Evolutionary conservation across 2,329 filamentous ascomycete species (phyloP).

Genomic region (Aspergillus sp.): DNA sequence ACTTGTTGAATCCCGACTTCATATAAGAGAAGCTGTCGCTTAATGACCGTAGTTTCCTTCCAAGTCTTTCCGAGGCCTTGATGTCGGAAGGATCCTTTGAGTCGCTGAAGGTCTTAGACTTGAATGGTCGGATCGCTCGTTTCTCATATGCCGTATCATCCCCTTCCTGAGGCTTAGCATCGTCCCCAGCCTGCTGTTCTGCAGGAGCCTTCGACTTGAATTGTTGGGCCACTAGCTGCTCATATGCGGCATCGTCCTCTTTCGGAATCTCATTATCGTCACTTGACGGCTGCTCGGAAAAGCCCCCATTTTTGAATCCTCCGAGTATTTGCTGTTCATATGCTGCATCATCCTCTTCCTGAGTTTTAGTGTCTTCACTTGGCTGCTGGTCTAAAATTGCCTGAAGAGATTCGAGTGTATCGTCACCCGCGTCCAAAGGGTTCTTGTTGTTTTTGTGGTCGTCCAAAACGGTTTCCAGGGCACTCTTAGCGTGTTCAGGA

Average conservation of each 20-base stretch:
- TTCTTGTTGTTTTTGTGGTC: constrained; percentile 40
- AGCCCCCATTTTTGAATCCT: constrained; percentile 10
- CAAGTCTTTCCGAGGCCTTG: constrained; percentile 37
- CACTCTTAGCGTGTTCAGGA: constrained; percentile 43
- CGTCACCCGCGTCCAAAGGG: constrained; percentile 41
- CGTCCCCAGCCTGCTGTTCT: too few relatives aligned
- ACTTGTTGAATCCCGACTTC: constrained; percentile 38
- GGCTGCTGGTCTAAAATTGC: constrained; percentile 37
- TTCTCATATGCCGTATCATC: too few relatives aligned
- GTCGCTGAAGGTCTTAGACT: neutral
- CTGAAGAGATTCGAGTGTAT: constrained; percentile 47
- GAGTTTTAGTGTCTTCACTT: constrained; percentile 23
- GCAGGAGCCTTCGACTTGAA: too few relatives aligned
- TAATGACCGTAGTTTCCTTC: constrained; percentile 41
- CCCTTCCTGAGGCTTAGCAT: too few relatives aligned
- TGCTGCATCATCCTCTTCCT: constrained; percentile 31
- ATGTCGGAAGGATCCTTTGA: constrained; percentile 19
- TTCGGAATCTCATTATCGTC: too few relatives aligned
- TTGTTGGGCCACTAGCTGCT: too few relatives aligned
- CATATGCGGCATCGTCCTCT: too few relatives aligned
- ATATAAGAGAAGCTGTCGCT: constrained; percentile 42
- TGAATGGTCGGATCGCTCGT: too few relatives aligned
- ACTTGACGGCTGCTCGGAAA: too few relatives aligned
- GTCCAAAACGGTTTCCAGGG: constrained; percentile 42
- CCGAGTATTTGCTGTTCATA: constrained; percentile 32